A percentile compares a stretch with the other conserved stretches of the same genome.
Evolutionary conservation across 805 yeast genomes (phyloP).

Genomic region (Saccharomycopsis schoenii): DNA sequence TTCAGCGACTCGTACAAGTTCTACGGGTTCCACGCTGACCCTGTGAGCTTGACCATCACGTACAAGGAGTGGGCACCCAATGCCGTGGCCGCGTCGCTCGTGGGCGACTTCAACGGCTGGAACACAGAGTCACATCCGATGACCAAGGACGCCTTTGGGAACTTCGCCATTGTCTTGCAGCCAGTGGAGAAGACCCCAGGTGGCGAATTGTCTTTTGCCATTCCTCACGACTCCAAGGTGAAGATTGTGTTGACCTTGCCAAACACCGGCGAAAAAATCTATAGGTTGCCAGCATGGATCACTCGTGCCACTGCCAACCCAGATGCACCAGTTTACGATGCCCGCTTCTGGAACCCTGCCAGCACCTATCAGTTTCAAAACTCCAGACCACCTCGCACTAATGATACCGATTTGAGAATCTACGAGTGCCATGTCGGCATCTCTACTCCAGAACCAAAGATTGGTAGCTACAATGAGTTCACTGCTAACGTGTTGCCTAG

Average conservation of each 20-base stretch:
- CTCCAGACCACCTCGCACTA: conserved; percentile 42
- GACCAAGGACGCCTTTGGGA: conserved; percentile 57
- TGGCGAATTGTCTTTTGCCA: conserved; percentile 35
- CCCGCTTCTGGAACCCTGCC: conserved; percentile 86
- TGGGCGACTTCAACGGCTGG: conserved; percentile 93
- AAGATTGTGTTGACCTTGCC: conserved; percentile 58
- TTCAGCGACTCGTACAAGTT: conserved; percentile 69
- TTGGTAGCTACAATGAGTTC: conserved; percentile 82
- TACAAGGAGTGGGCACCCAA: conserved; percentile 89
- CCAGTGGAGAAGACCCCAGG: conserved; percentile 29
- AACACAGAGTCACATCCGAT: conserved; percentile 44
- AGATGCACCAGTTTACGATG: conserved; percentile 36
- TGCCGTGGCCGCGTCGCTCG: conserved; percentile 63
- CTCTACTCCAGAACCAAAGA: conserved; percentile 77
- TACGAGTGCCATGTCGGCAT: conserved; percentile 97
- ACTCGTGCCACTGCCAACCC: conserved; percentile 67
- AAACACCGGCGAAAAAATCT: conserved; percentile 52
- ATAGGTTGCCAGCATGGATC: conserved; percentile 86
- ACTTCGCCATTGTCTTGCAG: conserved; percentile 52
- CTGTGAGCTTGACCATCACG: conserved; percentile 39
- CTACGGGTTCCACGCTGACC: conserved; percentile 67
- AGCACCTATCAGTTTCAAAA: conserved; percentile 49
- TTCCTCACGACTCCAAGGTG: conserved; percentile 73
- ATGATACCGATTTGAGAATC: conserved; percentile 49
- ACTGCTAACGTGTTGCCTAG: conserved; percentile 73